These are phyloP conservation scores for Sugiyamaella japonica DNA, from an alignment of 1,139 yeast genomes.

Conservation along the genomic window DNA sequence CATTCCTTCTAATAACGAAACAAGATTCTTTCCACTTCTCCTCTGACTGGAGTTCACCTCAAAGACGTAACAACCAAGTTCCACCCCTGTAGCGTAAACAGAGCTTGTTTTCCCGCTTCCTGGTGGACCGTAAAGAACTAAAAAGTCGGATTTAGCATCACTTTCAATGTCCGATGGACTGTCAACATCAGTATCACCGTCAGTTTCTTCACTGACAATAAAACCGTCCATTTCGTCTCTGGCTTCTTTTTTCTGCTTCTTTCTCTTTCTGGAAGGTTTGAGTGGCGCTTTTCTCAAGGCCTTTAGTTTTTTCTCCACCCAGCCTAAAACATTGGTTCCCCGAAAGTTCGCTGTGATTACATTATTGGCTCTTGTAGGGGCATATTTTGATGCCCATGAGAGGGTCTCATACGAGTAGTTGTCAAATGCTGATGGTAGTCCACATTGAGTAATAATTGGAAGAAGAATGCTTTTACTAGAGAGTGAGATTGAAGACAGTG, in stretches of 20 bases:
- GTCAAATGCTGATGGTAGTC: slow-evolving; percentile 33
- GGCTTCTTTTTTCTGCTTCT: slow-evolving; percentile 30
- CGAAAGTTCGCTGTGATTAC: slow-evolving; percentile 24
- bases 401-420: slow-evolving; percentile 30
- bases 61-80: slow-evolving; percentile 69
- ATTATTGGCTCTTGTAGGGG: slow-evolving; percentile 26
- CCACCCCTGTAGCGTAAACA: slow-evolving; percentile 65
- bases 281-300: slow-evolving; percentile 21
- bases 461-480: slow-evolving; percentile 14
- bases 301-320: slow-evolving; percentile 27
- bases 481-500: slow-evolving; percentile 12
- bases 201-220: slow-evolving; percentile 45
- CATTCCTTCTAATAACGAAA: slow-evolving; percentile 67
- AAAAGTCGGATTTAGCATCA: slow-evolving; percentile 34
- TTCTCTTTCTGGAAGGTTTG: slow-evolving; percentile 29
- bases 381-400: slow-evolving; percentile 35
- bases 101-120: slow-evolving; percentile 83
- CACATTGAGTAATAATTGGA: slow-evolving; percentile 19
- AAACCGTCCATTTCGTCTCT: slow-evolving; percentile 45
- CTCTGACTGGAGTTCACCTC: slow-evolving; percentile 76
- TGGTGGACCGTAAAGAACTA: slow-evolving; percentile 67
- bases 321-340: slow-evolving; percentile 24
- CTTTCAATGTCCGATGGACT: slow-evolving; percentile 16
- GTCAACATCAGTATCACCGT: slow-evolving; percentile 31
- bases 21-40: slow-evolving; percentile 71